Percentiles rank a stretch among this genome's conserved stretches.
These are phyloP conservation scores for Syzygium grande DNA, from an alignment of 345 rosid genomes.

Conservation along the genomic window DNA sequence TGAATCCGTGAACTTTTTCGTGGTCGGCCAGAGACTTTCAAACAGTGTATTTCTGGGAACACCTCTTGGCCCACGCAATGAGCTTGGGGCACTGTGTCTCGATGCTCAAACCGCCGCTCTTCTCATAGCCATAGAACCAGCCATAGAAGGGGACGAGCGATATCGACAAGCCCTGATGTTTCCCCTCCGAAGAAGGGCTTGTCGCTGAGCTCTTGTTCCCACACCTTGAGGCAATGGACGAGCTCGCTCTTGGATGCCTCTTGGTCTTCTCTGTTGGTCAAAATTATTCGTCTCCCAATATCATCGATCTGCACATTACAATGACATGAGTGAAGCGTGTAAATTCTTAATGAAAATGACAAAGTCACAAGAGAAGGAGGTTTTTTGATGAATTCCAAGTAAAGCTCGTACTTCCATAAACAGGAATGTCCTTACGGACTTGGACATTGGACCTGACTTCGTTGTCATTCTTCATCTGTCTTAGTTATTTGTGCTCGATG, in stretches of 20 bases:
- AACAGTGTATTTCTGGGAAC: conserved; percentile 19
- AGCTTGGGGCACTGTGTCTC: conserved; percentile 19
- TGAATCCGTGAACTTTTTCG: conserved; percentile 8
- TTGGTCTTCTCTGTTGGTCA: conserved; percentile 8
- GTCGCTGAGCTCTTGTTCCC: conserved; percentile 18
- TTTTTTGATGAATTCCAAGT: no score
- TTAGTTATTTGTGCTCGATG: no score
- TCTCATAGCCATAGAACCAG: conserved; percentile 22
- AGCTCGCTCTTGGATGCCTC: conserved; percentile 17
- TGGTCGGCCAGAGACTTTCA: conserved; percentile 11
- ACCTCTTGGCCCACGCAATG: conserved; percentile 17
- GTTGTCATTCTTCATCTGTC: no score
- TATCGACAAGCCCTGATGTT: conserved; percentile 14
- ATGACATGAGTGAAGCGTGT: no score
- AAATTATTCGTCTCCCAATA: background rate
- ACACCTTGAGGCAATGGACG: conserved; percentile 9
- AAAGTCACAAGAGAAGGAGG: no score
- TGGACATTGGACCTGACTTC: no score
- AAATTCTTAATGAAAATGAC: no score
- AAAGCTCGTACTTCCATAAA: no score
- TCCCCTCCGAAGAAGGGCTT: conserved; percentile 20
- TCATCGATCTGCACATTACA: conserved; percentile 7
- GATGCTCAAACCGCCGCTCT: conserved; percentile 1
- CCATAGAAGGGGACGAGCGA: conserved; percentile 2
- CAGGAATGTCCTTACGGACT: no score